phyloP scores from a whole-genome alignment of 2,329 filamentous ascomycete genomes.

The Allantophomopsis cytisporea region DNA sequence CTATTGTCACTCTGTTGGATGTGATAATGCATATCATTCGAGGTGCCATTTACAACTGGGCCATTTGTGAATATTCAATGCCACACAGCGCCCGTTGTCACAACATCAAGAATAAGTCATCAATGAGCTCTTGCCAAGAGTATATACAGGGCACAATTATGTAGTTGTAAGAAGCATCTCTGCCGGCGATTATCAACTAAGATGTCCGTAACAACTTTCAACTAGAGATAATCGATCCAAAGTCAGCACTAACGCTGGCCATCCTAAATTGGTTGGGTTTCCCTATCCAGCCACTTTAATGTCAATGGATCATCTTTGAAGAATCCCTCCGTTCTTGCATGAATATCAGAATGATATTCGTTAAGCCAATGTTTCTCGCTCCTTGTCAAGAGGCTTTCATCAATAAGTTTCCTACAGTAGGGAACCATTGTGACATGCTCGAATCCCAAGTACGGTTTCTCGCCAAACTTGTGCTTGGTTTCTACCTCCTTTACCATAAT shows the following conservation, averaged over 20 bases:
- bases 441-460: slow-evolving; percentile 88
- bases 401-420: slow-evolving; percentile 80
- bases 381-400: slow-evolving; percentile 55
- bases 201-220: no score
- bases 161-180: no score
- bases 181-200: no score
- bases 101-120: no score
- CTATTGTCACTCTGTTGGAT: no score
- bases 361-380: slow-evolving; percentile 81
- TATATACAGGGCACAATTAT: no score
- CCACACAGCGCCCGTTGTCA: no score
- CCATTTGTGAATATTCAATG: no score
- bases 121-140: no score
- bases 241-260: neutral
- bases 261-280: slow-evolving; percentile 48
- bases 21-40: no score
- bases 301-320: slow-evolving; percentile 63
- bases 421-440: slow-evolving; percentile 97
- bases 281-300: slow-evolving; percentile 69
- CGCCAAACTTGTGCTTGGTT: slow-evolving; percentile 78
- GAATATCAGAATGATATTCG: slow-evolving; percentile 67
- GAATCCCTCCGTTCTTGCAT: slow-evolving; percentile 65
- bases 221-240: neutral
- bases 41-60: no score
- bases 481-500: slow-evolving; percentile 82